Evolutionary conservation across 2,329 filamentous ascomycete species (phyloP).

Genomic region (Fusarium hainanense): DNA sequence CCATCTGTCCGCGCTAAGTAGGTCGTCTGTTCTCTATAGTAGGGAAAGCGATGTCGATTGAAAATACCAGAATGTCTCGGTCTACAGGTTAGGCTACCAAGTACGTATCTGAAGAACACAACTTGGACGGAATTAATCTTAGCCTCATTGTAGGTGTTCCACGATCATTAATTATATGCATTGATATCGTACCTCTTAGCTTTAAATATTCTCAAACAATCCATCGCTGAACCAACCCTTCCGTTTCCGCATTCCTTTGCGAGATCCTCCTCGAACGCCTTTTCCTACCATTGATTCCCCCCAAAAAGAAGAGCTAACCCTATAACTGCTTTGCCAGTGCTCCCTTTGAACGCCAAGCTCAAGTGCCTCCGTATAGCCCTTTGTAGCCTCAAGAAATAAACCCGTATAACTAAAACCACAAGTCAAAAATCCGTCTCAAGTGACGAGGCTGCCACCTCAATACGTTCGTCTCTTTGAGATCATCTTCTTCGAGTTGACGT

Average conservation of each 20-base stretch:
- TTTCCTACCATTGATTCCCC: conserved; percentile 33
- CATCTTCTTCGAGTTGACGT: conserved; percentile 51
- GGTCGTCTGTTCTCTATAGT: background rate
- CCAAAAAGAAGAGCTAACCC: conserved; percentile 9
- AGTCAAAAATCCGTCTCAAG: conserved; percentile 15
- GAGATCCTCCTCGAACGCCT: conserved; percentile 35
- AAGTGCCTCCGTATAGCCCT: conserved; percentile 36
- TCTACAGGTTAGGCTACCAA: background rate
- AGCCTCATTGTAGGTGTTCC: background rate
- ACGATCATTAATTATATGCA: conserved; percentile 37
- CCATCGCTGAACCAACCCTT: conserved; percentile 22
- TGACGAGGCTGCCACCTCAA: conserved; percentile 24
- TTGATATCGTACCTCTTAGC: conserved; percentile 39
- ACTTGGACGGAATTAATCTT: background rate
- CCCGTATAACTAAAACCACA: conserved; percentile 3
- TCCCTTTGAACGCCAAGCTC: conserved; percentile 45
- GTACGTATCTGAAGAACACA: background rate
- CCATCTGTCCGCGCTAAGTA: background rate
- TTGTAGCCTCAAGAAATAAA: conserved; percentile 35
- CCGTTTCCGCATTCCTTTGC: conserved; percentile 10
- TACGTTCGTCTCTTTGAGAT: conserved; percentile 14
- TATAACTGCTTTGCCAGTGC: conserved; percentile 29
- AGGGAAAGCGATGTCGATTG: background rate
- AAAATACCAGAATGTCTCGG: background rate
- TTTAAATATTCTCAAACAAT: conserved; percentile 13